Percentiles rank a stretch among this genome's conserved stretches.
Conservation (phyloP, 441 rosid species). For the Aquilaria agallochum region DNA sequence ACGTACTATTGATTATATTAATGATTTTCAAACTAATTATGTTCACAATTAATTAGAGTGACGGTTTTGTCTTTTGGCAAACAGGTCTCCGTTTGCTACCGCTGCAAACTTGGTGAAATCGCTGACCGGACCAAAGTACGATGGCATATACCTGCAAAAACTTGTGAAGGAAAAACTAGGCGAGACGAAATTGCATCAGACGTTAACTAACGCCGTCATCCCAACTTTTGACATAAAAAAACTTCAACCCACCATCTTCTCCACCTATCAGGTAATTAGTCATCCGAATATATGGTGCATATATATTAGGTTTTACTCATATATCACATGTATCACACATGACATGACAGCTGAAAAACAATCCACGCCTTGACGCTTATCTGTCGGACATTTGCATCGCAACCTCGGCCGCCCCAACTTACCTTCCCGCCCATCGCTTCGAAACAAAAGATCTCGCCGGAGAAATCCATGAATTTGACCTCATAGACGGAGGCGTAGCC, state of each 20-base stretch:
- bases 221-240: slow-evolving; percentile 63
- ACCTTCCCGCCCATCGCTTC: slow-evolving; percentile 53
- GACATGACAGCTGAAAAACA: slow-evolving; percentile 22
- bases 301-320: background rate
- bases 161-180: slow-evolving; percentile 35
- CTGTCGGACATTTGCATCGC: slow-evolving; percentile 57
- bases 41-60: background rate
- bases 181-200: slow-evolving; percentile 32
- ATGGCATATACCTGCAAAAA: slow-evolving; percentile 41
- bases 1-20: slow-evolving; percentile 20
- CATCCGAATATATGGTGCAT: background rate
- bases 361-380: slow-evolving; percentile 27
- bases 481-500: slow-evolving; percentile 66
- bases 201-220: slow-evolving; percentile 52
- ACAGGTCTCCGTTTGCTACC: slow-evolving; percentile 13
- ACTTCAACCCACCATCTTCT: slow-evolving; percentile 64
- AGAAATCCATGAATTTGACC: slow-evolving; percentile 36
- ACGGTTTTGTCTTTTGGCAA: background rate
- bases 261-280: slow-evolving; percentile 39
- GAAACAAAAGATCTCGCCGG: slow-evolving; percentile 36
- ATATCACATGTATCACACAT: background rate
- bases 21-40: background rate
- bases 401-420: slow-evolving; percentile 73
- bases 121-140: slow-evolving; percentile 54
- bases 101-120: slow-evolving; percentile 22